phyloP scores from a whole-genome alignment of 2,329 filamentous ascomycete species.

The Exophiala spinifera region DNA sequence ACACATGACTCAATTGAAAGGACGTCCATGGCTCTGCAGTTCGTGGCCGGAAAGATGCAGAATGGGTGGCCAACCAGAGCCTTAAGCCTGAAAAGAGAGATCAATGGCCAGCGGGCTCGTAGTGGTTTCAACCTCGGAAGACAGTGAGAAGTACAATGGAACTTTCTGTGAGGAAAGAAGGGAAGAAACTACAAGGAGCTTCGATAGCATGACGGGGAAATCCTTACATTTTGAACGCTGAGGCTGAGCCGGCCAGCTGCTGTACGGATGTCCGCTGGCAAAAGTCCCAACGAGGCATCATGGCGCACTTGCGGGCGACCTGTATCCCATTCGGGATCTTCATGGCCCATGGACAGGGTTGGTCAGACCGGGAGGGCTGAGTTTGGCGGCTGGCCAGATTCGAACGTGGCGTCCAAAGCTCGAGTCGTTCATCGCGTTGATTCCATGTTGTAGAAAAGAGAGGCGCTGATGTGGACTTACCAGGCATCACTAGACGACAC shows the following conservation, averaged over 20 bases:
- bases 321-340: background rate
- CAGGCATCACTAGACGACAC: background rate
- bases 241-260: conserved; percentile 12
- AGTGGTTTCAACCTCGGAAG: background rate
- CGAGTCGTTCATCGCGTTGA: background rate
- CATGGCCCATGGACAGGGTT: background rate
- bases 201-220: background rate
- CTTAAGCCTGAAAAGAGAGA: background rate
- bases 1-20: conserved; percentile 23
- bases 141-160: background rate
- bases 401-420: background rate
- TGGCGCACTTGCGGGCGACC: background rate
- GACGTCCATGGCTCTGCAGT: conserved; percentile 17
- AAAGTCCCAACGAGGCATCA: background rate
- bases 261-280: background rate
- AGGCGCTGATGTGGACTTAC: background rate
- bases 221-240: conserved; percentile 12
- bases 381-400: background rate
- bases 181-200: background rate
- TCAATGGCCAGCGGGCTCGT: background rate
- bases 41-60: background rate
- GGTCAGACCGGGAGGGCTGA: background rate
- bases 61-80: background rate
- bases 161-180: background rate
- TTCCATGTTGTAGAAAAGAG: background rate